Base-by-base conservation (phyloP, 352 stramenopile genomes). In the Globisporangium orthogonon region DNA sequence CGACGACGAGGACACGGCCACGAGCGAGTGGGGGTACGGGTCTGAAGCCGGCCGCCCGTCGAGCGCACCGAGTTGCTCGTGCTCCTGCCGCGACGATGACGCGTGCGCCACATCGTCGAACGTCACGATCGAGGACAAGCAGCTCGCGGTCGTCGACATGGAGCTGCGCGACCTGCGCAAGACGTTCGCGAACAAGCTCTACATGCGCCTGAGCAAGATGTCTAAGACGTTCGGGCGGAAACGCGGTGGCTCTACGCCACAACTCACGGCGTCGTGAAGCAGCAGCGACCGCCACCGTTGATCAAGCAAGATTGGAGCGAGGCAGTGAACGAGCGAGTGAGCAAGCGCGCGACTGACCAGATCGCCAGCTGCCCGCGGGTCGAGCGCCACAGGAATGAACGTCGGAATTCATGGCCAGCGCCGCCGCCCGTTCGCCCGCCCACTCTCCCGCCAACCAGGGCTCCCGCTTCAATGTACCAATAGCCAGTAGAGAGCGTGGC, bases 141-240 rank as follows among this genome's bases (percentile, higher is more conserved):
- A 89, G 57, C 73, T 89, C 35, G 79, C 76, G 2, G 79, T 86
- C 14, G 67, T 89, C 50, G 79, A 89, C 61, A 72, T 71, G 47
- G 79, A 89, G 50, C 61, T 89, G 37, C 70, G 75, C 15, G 77
- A 86, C 46, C 50, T 87, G 54, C 76, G 77, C 54, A 78, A 81
- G 57, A 84, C 74, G 4, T 73, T 89, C 17, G 69, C 76, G 49
- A 75, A 73, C 52, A 84, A 83, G 62, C 54, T 89, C 40, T 86
- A 80, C 65, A 50, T 66, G 52, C 65, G 68, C 7, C 49, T 88
- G 35, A 73, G 71, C 18, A 79, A 74, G 46, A 68, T 89, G 50
- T 74, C 76, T 1, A 56, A 56, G 37, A 41, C 64, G 10, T 62
- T 83, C 10, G 56, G 47, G 9, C 65, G 73, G 35, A 71, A 62